These are phyloP conservation scores for Cenchrus fungigraminus DNA, from an alignment of 176 grass and related monocot species.

Conservation along the genomic window DNA sequence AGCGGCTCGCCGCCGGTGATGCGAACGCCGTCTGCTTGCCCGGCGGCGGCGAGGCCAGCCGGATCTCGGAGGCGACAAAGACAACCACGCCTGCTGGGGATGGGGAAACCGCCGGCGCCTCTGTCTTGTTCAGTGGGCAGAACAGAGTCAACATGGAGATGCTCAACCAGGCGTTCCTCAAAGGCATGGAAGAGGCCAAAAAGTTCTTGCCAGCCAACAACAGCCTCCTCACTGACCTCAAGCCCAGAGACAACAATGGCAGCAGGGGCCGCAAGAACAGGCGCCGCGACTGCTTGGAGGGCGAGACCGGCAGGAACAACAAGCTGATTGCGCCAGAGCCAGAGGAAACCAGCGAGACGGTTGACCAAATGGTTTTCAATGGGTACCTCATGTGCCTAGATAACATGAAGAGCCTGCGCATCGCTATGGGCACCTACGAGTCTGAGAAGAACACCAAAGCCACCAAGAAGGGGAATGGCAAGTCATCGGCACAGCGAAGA, in stretches of 20 bases:
- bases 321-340: slow-evolving; percentile 42
- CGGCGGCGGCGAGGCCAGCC: neutral
- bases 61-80: neutral
- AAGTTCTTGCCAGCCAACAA: slow-evolving; percentile 52
- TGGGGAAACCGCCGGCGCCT: neutral
- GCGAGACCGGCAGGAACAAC: slow-evolving; percentile 42
- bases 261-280: slow-evolving; percentile 22
- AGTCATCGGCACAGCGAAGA: neutral
- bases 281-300: slow-evolving; percentile 41
- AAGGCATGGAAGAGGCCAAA: slow-evolving; percentile 50
- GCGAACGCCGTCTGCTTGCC: neutral
- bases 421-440: neutral
- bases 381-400: neutral
- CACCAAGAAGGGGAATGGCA: neutral
- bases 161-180: slow-evolving; percentile 46
- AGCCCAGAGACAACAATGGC: neutral
- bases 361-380: slow-evolving; percentile 45
- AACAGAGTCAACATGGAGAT: slow-evolving; percentile 29
- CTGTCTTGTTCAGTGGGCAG: slow-evolving; percentile 33
- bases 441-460: neutral
- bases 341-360: slow-evolving; percentile 47
- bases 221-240: too few relatives aligned
- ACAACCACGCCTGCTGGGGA: neutral
- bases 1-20: neutral
- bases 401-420: slow-evolving; percentile 7